Evolutionary conservation across 805 yeast species (phyloP), one percentile per base, ranked within the genome.

Genomic region (Ogataea minuta): DNA sequence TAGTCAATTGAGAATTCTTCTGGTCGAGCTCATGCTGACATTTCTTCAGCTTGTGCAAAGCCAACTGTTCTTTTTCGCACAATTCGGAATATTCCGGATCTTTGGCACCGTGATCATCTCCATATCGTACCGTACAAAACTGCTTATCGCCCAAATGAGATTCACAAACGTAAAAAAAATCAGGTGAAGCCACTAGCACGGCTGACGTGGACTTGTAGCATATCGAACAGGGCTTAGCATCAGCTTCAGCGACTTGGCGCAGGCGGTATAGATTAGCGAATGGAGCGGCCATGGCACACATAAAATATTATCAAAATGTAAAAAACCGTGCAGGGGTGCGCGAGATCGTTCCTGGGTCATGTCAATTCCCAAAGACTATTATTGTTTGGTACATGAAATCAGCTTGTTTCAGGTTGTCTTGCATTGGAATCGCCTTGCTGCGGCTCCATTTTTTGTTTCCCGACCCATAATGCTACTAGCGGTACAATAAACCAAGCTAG

Each of bases 81-180:
- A 39, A 23, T 2, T 4, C 17, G 10, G 7, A 11, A 15, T 32
- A 23, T 23, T 39, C 37, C 19, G 25, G 17, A 12, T 31, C 51
- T 48, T 36, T 44, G 4, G 36, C 45, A 2, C 45, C 43, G 4
- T 36, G 14, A 4, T 52, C 40, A n/a, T 65, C 68, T 2, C 65
- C 59, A 31, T 66, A 65, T 2, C 60, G 37, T 0, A 67, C 59
- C 2, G 44, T 50, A 31, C 75, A 71, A 50, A 73, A 76, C 25
- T 64, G 59, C 9, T 52, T 58, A 51, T 77, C 82, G 17, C 52
- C 52, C 32, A 77, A 54, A 55, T 77, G 83, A 4, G 59, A 36
- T 6, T 59, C 59, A 53, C 83, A 77, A 3, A 71, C 60, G 49
- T 75, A 76, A 51, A 77, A 73, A 63, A 74, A 76, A 52, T 77